A percentile compares a stretch with the other conserved stretches of the same genome.
Conservation (phyloP, 73 alveolate genomes). For the Stentor coeruleus region DNA sequence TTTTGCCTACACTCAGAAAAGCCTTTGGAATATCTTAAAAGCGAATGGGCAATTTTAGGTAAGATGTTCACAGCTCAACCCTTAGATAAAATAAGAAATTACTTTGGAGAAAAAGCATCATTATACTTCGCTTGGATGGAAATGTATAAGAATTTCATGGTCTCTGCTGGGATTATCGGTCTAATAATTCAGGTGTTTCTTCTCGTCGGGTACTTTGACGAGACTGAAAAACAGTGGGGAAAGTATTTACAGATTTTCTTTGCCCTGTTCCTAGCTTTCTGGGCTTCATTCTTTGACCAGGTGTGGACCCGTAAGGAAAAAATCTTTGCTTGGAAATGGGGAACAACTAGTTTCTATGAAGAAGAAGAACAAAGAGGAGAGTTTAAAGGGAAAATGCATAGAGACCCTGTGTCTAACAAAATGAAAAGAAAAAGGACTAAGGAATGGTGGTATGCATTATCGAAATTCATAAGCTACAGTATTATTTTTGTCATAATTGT, state of each 20-base stretch:
- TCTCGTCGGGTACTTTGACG: not conserved
- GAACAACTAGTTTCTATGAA: slow-evolving; percentile 37
- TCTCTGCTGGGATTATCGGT: slow-evolving; percentile 16
- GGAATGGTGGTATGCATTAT: not conserved
- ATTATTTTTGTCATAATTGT: slow-evolving; percentile 24
- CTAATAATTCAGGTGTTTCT: not conserved
- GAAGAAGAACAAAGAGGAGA: slow-evolving; percentile 38
- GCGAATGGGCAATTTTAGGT: slow-evolving; percentile 17
- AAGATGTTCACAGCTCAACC: slow-evolving; percentile 4
- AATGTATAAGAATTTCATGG: not conserved
- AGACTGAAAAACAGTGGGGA: not conserved
- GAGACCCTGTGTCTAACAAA: slow-evolving; percentile 25
- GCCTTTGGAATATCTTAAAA: not conserved
- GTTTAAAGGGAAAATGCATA: slow-evolving; percentile 19
- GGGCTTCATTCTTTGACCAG: slow-evolving; percentile 34
- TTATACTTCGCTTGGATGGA: slow-evolving; percentile 30
- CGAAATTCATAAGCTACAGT: slow-evolving; percentile 17
- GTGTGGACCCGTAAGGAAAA: slow-evolving; percentile 35
- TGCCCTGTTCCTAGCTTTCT: slow-evolving; percentile 18
- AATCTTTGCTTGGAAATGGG: slow-evolving; percentile 35
- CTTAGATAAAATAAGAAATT: not conserved
- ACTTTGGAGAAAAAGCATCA: slow-evolving; percentile 27
- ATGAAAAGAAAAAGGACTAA: slow-evolving; percentile 17
- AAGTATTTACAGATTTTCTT: slow-evolving; percentile 11
- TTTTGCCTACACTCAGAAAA: slow-evolving; percentile 7